Percentiles rank a stretch among this genome's conserved stretches.
Evolutionary conservation across 2,329 filamentous ascomycete species (phyloP).

Genomic region (Teratosphaeria zuluensis): DNA sequence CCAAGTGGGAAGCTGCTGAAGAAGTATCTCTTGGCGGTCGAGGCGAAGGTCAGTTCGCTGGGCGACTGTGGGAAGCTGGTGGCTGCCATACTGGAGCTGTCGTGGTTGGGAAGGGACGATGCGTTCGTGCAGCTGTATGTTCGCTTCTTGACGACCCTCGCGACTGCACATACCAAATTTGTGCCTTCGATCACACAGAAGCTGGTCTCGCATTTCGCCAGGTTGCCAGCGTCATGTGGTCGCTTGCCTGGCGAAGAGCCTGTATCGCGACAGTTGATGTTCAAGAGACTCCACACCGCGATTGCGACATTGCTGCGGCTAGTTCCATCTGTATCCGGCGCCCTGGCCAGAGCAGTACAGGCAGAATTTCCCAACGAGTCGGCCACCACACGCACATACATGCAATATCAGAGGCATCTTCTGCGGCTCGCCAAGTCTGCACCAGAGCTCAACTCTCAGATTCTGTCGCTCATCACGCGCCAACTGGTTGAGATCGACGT

Average conservation of each 20-base stretch:
- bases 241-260: slow-evolving; percentile 45
- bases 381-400: slow-evolving; percentile 67
- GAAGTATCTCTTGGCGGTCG: slow-evolving; percentile 50
- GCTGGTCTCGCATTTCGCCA: slow-evolving; percentile 69
- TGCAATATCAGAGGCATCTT: slow-evolving; percentile 81
- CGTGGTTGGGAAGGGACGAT: slow-evolving; percentile 54
- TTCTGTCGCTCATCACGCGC: slow-evolving; percentile 74
- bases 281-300: slow-evolving; percentile 64
- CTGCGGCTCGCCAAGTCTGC: slow-evolving; percentile 68
- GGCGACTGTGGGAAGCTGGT: slow-evolving; percentile 50
- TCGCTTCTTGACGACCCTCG: slow-evolving; percentile 51
- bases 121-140: slow-evolving; percentile 48
- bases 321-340: slow-evolving; percentile 66
- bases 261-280: slow-evolving; percentile 56
- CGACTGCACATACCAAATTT: slow-evolving; percentile 74
- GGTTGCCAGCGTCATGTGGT: slow-evolving; percentile 45
- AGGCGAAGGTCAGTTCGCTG: slow-evolving; percentile 46
- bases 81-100: slow-evolving; percentile 46
- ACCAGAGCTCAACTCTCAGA: slow-evolving; percentile 65
- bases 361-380: slow-evolving; percentile 32
- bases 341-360: slow-evolving; percentile 47
- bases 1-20: slow-evolving; percentile 44
- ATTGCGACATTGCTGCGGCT: slow-evolving; percentile 68
- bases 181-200: slow-evolving; percentile 65
- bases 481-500: slow-evolving; percentile 89